A percentile compares a stretch with the other conserved stretches of the same genome.
Conservation (phyloP, 2,329 filamentous ascomycete species). For the Aspergillus sp. region DNA sequence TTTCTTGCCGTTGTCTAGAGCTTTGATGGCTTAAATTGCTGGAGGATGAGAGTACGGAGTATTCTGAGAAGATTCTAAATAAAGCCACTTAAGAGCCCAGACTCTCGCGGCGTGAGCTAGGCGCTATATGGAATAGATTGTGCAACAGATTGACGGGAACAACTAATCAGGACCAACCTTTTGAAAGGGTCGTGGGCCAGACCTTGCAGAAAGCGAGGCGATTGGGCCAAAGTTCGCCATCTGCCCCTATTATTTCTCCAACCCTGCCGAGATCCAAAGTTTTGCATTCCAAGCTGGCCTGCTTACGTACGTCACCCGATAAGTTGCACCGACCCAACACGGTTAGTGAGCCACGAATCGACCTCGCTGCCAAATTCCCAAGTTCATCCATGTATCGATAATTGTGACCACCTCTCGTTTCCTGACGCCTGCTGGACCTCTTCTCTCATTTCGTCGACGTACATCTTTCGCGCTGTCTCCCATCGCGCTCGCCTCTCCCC, state of each 20-base stretch:
- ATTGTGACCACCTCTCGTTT: conserved; percentile 9
- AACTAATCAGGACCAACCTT: neutral
- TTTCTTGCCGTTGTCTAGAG: neutral
- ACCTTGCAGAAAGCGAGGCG: neutral
- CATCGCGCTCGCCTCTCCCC: conserved; percentile 2
- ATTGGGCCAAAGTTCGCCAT: conserved; percentile 3
- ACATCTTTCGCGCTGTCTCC: neutral
- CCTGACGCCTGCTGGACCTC: neutral
- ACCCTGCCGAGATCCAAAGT: conserved; percentile 1
- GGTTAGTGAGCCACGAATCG: conserved; percentile 12
- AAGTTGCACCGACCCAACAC: neutral
- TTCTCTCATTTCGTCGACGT: neutral
- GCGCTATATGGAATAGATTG: neutral
- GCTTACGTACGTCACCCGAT: conserved; percentile 8
- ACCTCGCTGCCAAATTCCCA: conserved; percentile 2
- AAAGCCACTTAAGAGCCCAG: neutral
- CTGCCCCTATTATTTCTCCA: conserved; percentile 1
- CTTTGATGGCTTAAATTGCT: neutral
- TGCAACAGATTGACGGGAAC: neutral
- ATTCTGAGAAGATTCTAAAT: neutral
- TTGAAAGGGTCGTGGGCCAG: neutral
- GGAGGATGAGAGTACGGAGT: neutral
- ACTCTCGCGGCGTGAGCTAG: neutral
- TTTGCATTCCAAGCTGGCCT: neutral
- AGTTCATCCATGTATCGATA: conserved; percentile 13